A percentile compares a stretch with the other conserved stretches of the same genome.
phyloP scores from a whole-genome alignment of 495 filamentous ascomycete genomes.

The Trichoderma reesei region DNA sequence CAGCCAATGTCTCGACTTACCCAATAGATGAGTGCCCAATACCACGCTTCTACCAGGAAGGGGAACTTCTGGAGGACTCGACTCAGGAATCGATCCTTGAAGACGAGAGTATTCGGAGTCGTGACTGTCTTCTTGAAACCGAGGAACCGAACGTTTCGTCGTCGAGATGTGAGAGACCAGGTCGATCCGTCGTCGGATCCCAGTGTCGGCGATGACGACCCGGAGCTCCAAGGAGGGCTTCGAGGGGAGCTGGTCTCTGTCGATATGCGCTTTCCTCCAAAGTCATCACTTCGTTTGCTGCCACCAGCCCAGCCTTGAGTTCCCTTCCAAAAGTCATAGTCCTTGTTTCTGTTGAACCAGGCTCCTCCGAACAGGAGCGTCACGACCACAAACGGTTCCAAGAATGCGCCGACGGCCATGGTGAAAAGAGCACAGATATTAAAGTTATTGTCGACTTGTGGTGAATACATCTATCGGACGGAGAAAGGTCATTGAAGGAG shows the following conservation, averaged over 20 bases:
- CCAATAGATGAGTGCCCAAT: conserved; percentile 64
- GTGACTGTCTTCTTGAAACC: background rate
- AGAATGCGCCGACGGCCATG: conserved; percentile 26
- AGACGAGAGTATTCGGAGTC: conserved; percentile 10
- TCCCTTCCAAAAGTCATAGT: conserved; percentile 5
- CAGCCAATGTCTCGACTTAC: conserved; percentile 15
- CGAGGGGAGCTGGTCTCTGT: background rate
- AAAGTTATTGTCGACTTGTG: conserved; percentile 4
- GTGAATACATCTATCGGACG: background rate
- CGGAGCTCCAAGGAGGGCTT: background rate
- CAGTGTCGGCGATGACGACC: background rate
- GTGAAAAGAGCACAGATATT: conserved; percentile 7
- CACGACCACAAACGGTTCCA: conserved; percentile 26
- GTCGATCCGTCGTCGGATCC: background rate
- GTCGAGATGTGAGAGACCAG: conserved; percentile 1
- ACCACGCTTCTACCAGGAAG: conserved; percentile 72
- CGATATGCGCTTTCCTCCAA: background rate
- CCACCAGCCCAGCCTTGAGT: background rate
- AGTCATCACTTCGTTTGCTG: conserved; percentile 7
- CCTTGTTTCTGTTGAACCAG: conserved; percentile 26
- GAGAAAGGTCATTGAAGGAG: background rate
- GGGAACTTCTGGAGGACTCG: conserved; percentile 57
- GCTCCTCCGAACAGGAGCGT: conserved; percentile 23
- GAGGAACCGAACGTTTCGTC: background rate
- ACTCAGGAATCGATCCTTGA: conserved; percentile 9